Evolutionary conservation across 208 protist genomes (phyloP).

Genomic region (Trypanosoma avium): DNA sequence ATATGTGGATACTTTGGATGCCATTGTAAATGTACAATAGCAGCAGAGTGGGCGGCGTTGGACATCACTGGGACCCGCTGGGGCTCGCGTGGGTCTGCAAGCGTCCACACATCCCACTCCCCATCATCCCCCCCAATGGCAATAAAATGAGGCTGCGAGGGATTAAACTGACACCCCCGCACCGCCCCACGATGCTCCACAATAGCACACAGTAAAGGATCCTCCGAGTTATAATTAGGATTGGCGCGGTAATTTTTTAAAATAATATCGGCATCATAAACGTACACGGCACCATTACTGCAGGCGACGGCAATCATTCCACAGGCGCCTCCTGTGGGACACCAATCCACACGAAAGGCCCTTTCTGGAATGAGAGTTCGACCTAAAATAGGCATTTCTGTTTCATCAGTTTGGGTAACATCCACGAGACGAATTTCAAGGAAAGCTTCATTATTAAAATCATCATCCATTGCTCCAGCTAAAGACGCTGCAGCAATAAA

Average conservation of each 20-base stretch:
- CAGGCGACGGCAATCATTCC: slow-evolving; percentile 76
- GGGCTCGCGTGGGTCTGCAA: slow-evolving; percentile 71
- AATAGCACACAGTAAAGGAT: slow-evolving; percentile 74
- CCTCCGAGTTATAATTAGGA: slow-evolving; percentile 19
- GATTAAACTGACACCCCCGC: slow-evolving; percentile 94
- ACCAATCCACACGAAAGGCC: slow-evolving; percentile 80
- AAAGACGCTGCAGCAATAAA: slow-evolving; percentile 73
- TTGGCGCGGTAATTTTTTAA: slow-evolving; percentile 38
- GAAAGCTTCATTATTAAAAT: slow-evolving; percentile 66
- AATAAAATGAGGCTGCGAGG: slow-evolving; percentile 83
- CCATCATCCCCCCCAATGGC: slow-evolving; percentile 69
- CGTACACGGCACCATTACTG: slow-evolving; percentile 63
- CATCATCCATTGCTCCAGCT: slow-evolving; percentile 67
- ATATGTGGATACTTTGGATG: slow-evolving; percentile 91
- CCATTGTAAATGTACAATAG: slow-evolving; percentile 75
- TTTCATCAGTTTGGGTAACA: slow-evolving; percentile 68
- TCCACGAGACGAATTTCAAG: slow-evolving; percentile 72
- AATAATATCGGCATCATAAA: slow-evolving; percentile 58
- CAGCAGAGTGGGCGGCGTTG: slow-evolving; percentile 38
- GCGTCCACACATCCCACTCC: slow-evolving; percentile 89
- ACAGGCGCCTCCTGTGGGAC: slow-evolving; percentile 37
- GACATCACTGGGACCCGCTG: slow-evolving; percentile 66
- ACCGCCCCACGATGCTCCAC: slow-evolving; percentile 84
- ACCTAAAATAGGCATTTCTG: slow-evolving; percentile 60
- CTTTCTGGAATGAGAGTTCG: slow-evolving; percentile 52